A percentile compares a stretch with the other conserved stretches of the same genome.
phyloP scores from a whole-genome alignment of 2,329 filamentous ascomycete species.

The Epichloe brachyelytri region DNA sequence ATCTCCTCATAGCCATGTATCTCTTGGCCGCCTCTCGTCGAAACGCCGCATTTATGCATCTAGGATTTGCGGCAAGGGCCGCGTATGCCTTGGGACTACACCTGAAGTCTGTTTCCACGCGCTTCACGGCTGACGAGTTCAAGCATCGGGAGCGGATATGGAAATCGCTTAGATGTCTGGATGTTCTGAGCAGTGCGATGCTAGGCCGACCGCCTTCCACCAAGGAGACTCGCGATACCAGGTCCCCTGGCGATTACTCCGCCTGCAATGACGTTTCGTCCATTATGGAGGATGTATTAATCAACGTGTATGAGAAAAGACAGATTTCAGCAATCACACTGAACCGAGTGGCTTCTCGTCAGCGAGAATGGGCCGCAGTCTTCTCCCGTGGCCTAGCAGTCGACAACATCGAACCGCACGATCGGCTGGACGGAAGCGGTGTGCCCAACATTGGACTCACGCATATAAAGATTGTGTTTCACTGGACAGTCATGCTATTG shows the following conservation, averaged over 20 bases:
- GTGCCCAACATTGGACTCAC: slow-evolving; percentile 2
- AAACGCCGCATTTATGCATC: slow-evolving; percentile 50
- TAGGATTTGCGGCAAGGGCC: slow-evolving; percentile 44
- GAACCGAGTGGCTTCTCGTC: slow-evolving; percentile 15
- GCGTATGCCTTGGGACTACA: slow-evolving; percentile 45
- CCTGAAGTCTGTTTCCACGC: slow-evolving; percentile 10
- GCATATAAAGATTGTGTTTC: slow-evolving; percentile 19
- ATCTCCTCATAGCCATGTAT: slow-evolving; percentile 45
- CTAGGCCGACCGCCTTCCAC: slow-evolving; percentile 16
- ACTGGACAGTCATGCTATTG: slow-evolving; percentile 22
- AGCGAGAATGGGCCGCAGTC: slow-evolving; percentile 14
- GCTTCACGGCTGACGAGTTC: slow-evolving; percentile 11
- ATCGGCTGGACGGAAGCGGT: background rate
- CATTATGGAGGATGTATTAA: slow-evolving; percentile 20
- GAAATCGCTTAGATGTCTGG: slow-evolving; percentile 14
- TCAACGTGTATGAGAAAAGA: slow-evolving; percentile 16
- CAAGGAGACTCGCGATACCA: slow-evolving; percentile 9
- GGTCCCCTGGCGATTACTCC: slow-evolving; percentile 13
- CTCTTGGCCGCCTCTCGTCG: slow-evolving; percentile 45
- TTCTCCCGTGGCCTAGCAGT: slow-evolving; percentile 14
- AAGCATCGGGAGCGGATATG: slow-evolving; percentile 14
- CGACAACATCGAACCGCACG: slow-evolving; percentile 1
- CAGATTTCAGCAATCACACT: slow-evolving; percentile 11
- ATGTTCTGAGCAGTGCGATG: slow-evolving; percentile 15
- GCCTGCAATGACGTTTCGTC: slow-evolving; percentile 1